phyloP scores from a whole-genome alignment of 2,329 filamentous ascomycete genomes.

The Cladosporium sp. region DNA sequence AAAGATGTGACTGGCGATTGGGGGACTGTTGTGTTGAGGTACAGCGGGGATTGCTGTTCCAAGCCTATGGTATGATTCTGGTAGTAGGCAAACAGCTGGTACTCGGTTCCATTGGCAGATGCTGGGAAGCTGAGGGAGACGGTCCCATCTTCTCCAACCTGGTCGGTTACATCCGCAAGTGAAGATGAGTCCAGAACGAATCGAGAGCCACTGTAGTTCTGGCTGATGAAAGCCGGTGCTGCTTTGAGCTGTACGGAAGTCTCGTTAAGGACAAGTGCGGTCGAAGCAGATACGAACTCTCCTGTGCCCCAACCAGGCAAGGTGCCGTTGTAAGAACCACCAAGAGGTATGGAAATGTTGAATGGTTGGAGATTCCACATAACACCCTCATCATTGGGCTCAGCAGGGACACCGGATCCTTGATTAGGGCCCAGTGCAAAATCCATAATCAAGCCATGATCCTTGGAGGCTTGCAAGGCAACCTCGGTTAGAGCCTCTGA shows the following conservation, averaged over 20 bases:
- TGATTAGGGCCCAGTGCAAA: slow-evolving; percentile 45
- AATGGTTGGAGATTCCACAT: slow-evolving; percentile 31
- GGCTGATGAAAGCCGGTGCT: slow-evolving; percentile 15
- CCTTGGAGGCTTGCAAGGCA: slow-evolving; percentile 30
- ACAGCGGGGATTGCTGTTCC: slow-evolving; percentile 28
- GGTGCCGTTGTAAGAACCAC: slow-evolving; percentile 26
- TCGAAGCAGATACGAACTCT: slow-evolving; percentile 24
- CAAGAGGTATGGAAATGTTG: slow-evolving; percentile 28
- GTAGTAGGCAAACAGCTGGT: slow-evolving; percentile 31
- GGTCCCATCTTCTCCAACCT: slow-evolving; percentile 23
- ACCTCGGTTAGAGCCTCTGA: slow-evolving; percentile 23
- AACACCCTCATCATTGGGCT: slow-evolving; percentile 31
- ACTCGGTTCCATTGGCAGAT: slow-evolving; percentile 18
- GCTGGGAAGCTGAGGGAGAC: slow-evolving; percentile 22
- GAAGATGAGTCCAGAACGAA: slow-evolving; percentile 20
- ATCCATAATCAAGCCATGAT: slow-evolving; percentile 40
- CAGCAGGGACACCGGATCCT: slow-evolving; percentile 43
- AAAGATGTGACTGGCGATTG: slow-evolving; percentile 22
- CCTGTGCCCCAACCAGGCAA: slow-evolving; percentile 39
- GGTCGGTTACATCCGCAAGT: slow-evolving; percentile 27
- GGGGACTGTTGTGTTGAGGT: slow-evolving; percentile 20
- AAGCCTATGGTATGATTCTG: slow-evolving; percentile 25
- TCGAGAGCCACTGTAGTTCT: slow-evolving; percentile 20
- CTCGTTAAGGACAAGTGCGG: slow-evolving; percentile 14
- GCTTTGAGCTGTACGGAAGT: slow-evolving; percentile 13